Evolutionary conservation across 176 grass and related monocot species (phyloP), one percentile per base, ranked within the genome.

Genomic region (Oryza rufipogon): DNA sequence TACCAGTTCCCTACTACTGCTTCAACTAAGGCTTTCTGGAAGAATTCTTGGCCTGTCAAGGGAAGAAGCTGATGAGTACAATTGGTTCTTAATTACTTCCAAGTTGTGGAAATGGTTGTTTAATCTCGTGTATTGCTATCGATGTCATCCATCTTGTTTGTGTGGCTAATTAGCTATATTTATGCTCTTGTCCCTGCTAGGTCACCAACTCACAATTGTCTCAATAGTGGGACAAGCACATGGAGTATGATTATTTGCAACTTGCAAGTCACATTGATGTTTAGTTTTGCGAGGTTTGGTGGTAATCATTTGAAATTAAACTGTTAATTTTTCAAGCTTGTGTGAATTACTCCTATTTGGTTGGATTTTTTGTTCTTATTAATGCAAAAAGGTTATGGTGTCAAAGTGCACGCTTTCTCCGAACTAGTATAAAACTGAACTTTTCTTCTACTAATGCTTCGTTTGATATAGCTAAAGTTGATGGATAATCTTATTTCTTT

Each of bases 11-110:
- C 72, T 76, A 19, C 72, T 76, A 23, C 45, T 45, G 45, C 56
- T 81, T 89, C 88, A 76, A 64, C 83, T 67, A 45, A 34, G 65
- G 42, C 72, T 19, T 78, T 86, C 78, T 66, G 25, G 87, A 85
- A 86, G 56, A 78, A 77, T 67, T 81, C 77, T 61, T 61, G 19
- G 56, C 47, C 70, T 80, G 70, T 41, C 66, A 78, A 78, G 72
- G 23, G 26, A 38, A 77, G 26, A 26, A 76, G 76, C 76, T 77
- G 46, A 1, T 46, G 33, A 36, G 23, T 46, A 52, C 19, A 25
- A 33, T 19, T 71, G 7, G 54, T 56, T 26, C 73, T 77, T 89
- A 42, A 72, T 56, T 86, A 36, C 72, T 71, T 71, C 39, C 76
- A 81, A 81, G 17, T 16, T 77, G 66, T 66, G 42, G 78, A 54